Base-by-base conservation (phyloP, 495 filamentous ascomycete species). In the Trichoderma reesei region DNA sequence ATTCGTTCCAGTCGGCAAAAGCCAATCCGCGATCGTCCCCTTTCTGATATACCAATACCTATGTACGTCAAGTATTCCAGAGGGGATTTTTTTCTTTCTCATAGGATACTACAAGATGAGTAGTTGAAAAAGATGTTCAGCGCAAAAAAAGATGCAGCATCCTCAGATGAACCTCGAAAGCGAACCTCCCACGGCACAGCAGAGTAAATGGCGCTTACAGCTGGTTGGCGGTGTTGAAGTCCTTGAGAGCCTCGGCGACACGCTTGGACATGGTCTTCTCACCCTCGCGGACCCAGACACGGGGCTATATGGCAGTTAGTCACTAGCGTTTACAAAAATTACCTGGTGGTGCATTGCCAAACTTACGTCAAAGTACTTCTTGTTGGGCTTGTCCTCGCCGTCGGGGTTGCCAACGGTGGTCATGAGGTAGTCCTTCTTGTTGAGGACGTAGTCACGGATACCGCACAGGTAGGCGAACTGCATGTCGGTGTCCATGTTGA, bases 321-420 rank as follows among this genome's bases (percentile, higher is more conserved):
- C 10, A 34, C 8, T 48, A 42, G 65, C 18, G 56, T 41, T 5
- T 16, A 36, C 41, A 14, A 64, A 41, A 11, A 31, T 31, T 62
- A 20, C 38, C n/a, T 16, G 2, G 10, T 14, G 1, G 26, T 20
- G 20, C 14, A n/a, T n/a, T 20, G 38, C 59, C n/a, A 20, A 46
- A 44, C 69, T 65, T 62, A 73, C 69, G 67, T 97, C 93, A 78
- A 94, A 98, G 86, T 83, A 93, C 83, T 96, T 97, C 88, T 98
- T 98, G 85, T 98, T 98, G 69, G 94, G 94, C 86, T 97, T 97
- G 80, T 93, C 89, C 33, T 83, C 82, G 63, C 93, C 95, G 33
- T 98, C 92, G 60, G 95, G 94, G 83, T 98, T 98, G 70, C 95
- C 94, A 70, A 98, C 88, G 68, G 88, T 85, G 39, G 80, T 80